These are phyloP conservation scores for Microdochium bolleyi DNA, from an alignment of 2,329 filamentous ascomycete genomes.

Conservation along the genomic window DNA sequence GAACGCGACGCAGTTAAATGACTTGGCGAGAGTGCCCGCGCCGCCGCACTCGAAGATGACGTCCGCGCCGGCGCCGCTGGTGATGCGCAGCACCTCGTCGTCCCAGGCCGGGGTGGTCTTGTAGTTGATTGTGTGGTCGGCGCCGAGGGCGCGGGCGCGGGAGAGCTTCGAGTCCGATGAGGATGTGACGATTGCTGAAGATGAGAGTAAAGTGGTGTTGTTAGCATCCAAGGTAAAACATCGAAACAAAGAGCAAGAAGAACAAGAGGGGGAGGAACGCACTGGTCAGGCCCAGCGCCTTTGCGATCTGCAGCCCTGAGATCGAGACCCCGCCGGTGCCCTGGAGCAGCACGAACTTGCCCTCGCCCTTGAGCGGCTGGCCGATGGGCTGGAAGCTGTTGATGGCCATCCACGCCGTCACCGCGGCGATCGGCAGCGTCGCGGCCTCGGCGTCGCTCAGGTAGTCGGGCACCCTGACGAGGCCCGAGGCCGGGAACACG, in stretches of 20 bases:
- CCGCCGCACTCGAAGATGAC: slow-evolving; percentile 49
- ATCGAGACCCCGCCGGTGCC: slow-evolving; percentile 47
- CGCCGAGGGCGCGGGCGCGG: slow-evolving; percentile 38
- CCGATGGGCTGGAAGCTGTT: slow-evolving; percentile 51
- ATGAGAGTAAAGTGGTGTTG: neutral
- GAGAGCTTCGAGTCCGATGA: slow-evolving; percentile 43
- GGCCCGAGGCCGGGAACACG: slow-evolving; percentile 45
- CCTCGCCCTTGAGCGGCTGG: slow-evolving; percentile 32
- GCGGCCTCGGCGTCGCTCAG: slow-evolving; percentile 51
- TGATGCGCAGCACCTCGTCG: slow-evolving; percentile 35
- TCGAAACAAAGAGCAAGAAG: neutral
- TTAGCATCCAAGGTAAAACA: neutral
- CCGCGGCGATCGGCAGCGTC: slow-evolving; percentile 51
- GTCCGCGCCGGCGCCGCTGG: slow-evolving; percentile 37
- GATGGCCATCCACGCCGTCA: slow-evolving; percentile 60
- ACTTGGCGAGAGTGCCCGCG: slow-evolving; percentile 40
- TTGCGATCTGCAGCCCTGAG: slow-evolving; percentile 44
- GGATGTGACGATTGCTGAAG: slow-evolving; percentile 43
- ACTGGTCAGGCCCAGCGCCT: slow-evolving; percentile 40
- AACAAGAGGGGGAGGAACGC: slow-evolving; percentile 16
- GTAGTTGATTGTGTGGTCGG: slow-evolving; percentile 46
- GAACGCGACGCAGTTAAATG: slow-evolving; percentile 43
- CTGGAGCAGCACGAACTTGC: slow-evolving; percentile 40
- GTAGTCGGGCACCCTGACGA: slow-evolving; percentile 49
- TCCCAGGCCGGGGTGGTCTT: slow-evolving; percentile 43